These are phyloP conservation scores for Pueraria montana DNA, from an alignment of 306 rosid genomes.

Conservation along the genomic window DNA sequence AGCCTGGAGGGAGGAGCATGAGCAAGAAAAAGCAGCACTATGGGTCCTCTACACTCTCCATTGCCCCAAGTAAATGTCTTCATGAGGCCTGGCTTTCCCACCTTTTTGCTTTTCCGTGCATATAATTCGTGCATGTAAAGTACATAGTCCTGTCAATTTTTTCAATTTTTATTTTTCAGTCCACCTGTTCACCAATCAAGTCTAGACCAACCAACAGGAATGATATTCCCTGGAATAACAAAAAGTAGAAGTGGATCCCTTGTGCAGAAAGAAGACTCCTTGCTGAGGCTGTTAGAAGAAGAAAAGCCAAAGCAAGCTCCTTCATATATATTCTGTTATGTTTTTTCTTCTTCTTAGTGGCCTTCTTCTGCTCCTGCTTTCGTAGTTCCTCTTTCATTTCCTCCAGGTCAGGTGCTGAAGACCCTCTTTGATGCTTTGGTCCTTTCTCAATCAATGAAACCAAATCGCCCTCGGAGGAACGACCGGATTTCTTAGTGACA, in stretches of 20 bases:
- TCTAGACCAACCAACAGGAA: conserved; percentile 94
- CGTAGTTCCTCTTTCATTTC: conserved; percentile 83
- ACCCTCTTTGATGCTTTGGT: conserved; percentile 75
- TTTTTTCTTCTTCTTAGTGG: conserved; percentile 68
- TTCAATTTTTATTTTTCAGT: conserved; percentile 46
- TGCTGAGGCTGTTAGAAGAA: conserved; percentile 90
- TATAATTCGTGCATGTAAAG: too few relatives aligned
- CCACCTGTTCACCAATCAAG: conserved; percentile 93
- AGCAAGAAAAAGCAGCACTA: conserved; percentile 46
- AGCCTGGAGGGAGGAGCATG: conserved; percentile 39
- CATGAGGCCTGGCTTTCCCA: conserved; percentile 30
- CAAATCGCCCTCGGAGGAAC: conserved; percentile 94
- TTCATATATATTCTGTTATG: conserved; percentile 87
- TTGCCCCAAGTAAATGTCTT: conserved; percentile 14
- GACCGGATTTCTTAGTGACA: conserved; percentile 96
- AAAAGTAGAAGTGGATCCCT: conserved; percentile 97
- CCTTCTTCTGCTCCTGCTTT: conserved; percentile 58
- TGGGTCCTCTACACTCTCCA: conserved; percentile 24
- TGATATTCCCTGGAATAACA: conserved; percentile 92
- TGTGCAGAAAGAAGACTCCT: conserved; percentile 96
- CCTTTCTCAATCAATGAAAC: conserved; percentile 73
- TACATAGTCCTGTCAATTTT: conserved; percentile 34
- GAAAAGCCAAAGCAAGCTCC: conserved; percentile 90
- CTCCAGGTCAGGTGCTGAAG: conserved; percentile 75
- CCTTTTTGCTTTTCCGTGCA: conserved; percentile 43